Conservation (phyloP, 768 basidiomycete genomes). For the Termitomyces sp. region DNA sequence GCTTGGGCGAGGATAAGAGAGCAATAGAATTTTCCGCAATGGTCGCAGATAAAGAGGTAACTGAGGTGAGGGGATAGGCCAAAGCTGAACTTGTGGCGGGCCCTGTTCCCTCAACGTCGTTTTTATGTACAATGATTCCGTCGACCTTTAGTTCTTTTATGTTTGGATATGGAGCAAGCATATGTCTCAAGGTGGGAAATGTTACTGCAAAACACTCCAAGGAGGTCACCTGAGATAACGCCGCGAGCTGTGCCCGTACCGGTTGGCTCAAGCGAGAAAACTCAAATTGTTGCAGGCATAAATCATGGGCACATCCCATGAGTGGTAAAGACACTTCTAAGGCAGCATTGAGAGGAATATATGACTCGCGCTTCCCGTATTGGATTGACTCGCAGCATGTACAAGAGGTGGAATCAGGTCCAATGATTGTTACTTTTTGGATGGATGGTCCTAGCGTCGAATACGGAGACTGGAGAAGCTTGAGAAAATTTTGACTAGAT, state of each 20-base stretch:
- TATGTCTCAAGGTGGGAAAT: not conserved
- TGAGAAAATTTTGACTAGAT: not conserved
- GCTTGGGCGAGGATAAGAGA: not conserved
- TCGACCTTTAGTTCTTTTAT: not conserved
- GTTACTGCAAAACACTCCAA: not conserved
- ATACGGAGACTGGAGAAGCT: not conserved
- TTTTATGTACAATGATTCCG: not conserved
- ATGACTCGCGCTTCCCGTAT: not conserved
- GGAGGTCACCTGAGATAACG: not conserved
- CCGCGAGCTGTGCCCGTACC: not conserved
- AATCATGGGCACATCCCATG: not conserved
- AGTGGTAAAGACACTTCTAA: not conserved
- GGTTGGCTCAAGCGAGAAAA: not conserved
- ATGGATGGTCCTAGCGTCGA: not conserved
- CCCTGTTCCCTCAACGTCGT: not conserved
- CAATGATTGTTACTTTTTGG: not conserved
- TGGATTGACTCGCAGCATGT: not conserved
- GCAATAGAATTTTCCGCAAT: not conserved
- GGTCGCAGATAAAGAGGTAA: not conserved
- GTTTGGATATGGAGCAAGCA: not conserved
- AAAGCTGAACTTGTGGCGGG: not conserved
- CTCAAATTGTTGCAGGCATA: not conserved
- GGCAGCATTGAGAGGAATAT: not conserved
- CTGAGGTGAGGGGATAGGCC: not conserved
- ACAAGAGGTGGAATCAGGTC: not conserved